Percentiles rank a stretch among this genome's conserved stretches.
These are phyloP conservation scores for Globisporangium okanoganense DNA, from an alignment of 352 stramenopile genomes.

Conservation along the genomic window DNA sequence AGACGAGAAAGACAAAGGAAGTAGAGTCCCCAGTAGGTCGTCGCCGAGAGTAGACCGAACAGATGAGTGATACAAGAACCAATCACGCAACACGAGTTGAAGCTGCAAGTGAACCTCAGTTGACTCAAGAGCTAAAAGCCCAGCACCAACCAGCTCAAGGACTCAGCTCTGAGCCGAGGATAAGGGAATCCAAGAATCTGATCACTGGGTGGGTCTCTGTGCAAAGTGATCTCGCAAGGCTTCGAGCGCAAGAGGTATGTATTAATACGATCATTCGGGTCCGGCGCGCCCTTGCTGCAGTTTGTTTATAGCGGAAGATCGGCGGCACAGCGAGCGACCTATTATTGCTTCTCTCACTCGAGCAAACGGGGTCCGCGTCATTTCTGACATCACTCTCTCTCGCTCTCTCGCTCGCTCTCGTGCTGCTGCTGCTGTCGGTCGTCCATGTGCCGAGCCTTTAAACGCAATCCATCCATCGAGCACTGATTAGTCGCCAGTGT, in stretches of 20 bases:
- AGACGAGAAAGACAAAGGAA: neutral
- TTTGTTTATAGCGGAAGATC: constrained; percentile 1
- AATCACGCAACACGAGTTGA: neutral
- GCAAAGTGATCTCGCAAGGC: neutral
- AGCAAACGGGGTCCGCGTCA: neutral
- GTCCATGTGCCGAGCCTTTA: neutral
- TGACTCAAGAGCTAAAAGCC: neutral
- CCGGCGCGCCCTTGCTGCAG: neutral
- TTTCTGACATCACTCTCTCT: neutral
- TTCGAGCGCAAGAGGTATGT: neutral
- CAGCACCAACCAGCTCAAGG: neutral
- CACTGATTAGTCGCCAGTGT: neutral
- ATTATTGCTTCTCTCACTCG: neutral
- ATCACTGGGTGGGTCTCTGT: neutral
- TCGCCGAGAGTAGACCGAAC: constrained; percentile 9
- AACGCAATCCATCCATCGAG: neutral
- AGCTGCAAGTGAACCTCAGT: neutral
- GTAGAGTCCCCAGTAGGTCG: neutral
- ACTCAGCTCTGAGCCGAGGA: neutral
- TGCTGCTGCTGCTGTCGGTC: neutral
- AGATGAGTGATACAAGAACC: constrained; percentile 4
- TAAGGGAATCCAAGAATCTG: neutral
- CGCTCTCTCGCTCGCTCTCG: neutral
- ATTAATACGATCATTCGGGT: neutral
- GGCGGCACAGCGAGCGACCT: neutral